Conservation (phyloP, 768 basidiomycete genomes). For the Termitomyces sp. region DNA sequence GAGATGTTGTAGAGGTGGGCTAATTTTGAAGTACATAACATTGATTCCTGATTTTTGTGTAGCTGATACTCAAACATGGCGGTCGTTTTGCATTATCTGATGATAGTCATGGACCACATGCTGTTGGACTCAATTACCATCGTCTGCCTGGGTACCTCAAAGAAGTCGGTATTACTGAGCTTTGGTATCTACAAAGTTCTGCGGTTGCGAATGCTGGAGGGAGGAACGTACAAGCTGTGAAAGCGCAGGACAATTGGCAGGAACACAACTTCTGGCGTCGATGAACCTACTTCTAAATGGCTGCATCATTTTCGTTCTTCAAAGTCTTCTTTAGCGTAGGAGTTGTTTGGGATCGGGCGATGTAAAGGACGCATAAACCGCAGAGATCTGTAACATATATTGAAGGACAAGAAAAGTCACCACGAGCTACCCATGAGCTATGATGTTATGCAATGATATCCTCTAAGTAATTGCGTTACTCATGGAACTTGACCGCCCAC, state of each 20-base stretch:
- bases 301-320: not conserved
- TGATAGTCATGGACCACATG: conserved; percentile 89
- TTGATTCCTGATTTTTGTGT: conserved; percentile 4
- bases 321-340: not conserved
- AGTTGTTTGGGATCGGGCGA: not conserved
- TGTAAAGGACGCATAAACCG: not conserved
- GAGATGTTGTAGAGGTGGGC: conserved; percentile 67
- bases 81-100: conserved; percentile 88
- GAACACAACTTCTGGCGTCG: conserved; percentile 53
- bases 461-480: conserved; percentile 4
- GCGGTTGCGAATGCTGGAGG: conserved; percentile 39
- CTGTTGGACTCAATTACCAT: conserved; percentile 84
- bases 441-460: no score
- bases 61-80: conserved; percentile 66
- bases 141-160: conserved; percentile 61
- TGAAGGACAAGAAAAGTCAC: no score
- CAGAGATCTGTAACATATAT: no score
- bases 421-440: not conserved
- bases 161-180: conserved; percentile 49
- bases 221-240: conserved; percentile 36
- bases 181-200: conserved; percentile 55
- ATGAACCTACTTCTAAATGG: not conserved
- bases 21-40: conserved; percentile 4
- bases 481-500: conserved; percentile 59
- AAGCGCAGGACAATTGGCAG: conserved; percentile 49